Conservation (phyloP, 106 monocot genomes). For the Platanthera zijinensis region DNA sequence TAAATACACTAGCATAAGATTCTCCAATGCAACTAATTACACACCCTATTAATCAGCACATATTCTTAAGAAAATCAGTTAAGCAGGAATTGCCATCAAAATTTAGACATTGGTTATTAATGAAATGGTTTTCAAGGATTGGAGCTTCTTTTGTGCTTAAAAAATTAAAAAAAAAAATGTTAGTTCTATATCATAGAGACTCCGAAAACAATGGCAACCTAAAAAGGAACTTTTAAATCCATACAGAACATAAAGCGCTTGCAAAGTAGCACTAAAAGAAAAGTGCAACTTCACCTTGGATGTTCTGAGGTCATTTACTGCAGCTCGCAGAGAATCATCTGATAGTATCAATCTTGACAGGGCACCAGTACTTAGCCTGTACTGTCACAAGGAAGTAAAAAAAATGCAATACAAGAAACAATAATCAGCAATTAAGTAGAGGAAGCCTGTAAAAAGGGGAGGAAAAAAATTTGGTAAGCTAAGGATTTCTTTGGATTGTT, state of each 20-base stretch:
- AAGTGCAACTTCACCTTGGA: constrained; percentile 53
- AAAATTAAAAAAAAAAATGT: background rate
- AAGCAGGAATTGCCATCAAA: background rate
- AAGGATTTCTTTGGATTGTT: background rate
- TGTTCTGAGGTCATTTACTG: constrained; percentile 77
- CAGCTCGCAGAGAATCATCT: constrained; percentile 85
- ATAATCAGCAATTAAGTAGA: background rate
- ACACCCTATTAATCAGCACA: background rate
- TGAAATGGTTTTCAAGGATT: background rate
- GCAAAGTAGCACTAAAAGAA: background rate
- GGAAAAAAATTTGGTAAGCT: background rate
- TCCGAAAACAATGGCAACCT: background rate
- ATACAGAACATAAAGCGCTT: background rate
- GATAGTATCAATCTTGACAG: constrained; percentile 85
- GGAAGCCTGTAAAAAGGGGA: background rate
- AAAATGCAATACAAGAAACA: background rate
- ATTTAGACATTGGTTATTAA: background rate
- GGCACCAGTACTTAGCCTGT: constrained; percentile 92
- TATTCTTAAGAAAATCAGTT: background rate
- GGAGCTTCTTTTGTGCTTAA: background rate
- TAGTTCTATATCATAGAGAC: background rate
- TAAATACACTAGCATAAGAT: background rate
- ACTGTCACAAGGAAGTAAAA: constrained; percentile 4
- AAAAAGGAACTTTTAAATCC: background rate
- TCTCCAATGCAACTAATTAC: background rate